Conservation (phyloP, 2,329 filamentous ascomycete species). For the Aureobasidium sp. region DNA sequence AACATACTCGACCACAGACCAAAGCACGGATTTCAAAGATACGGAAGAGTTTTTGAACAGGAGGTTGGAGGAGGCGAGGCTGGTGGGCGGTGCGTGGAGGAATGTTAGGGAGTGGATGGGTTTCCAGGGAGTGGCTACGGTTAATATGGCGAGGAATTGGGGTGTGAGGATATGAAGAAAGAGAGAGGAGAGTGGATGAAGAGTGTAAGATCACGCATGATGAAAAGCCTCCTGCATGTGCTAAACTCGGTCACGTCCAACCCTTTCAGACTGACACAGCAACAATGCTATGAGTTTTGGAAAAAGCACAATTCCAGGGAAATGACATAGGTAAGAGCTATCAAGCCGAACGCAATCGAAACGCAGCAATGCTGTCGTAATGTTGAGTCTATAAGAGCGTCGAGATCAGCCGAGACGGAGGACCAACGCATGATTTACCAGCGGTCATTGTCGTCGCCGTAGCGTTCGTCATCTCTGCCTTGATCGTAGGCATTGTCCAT, state of each 20-base stretch:
- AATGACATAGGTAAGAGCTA: background rate
- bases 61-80: slow-evolving; percentile 60
- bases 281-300: too few species aligned
- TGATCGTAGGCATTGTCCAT: slow-evolving; percentile 37
- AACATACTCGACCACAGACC: slow-evolving; percentile 89
- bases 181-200: background rate
- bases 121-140: slow-evolving; percentile 65
- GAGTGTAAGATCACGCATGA: background rate
- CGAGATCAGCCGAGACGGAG: background rate
- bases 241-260: too few species aligned
- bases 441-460: slow-evolving; percentile 18
- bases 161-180: slow-evolving; percentile 63
- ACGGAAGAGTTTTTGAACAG: slow-evolving; percentile 74
- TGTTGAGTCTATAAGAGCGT: background rate
- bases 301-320: background rate
- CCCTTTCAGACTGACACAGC: too few species aligned
- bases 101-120: slow-evolving; percentile 68
- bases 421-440: background rate
- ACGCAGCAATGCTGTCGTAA: background rate
- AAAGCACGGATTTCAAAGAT: slow-evolving; percentile 60
- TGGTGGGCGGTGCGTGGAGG: slow-evolving; percentile 52
- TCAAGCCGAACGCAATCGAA: background rate
- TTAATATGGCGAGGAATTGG: slow-evolving; percentile 83
- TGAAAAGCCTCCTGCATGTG: background rate
- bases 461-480: slow-evolving; percentile 27